A percentile compares a stretch with the other conserved stretches of the same genome.
Conservation (phyloP, 257 asterid species). For the Scutellaria minor region DNA sequence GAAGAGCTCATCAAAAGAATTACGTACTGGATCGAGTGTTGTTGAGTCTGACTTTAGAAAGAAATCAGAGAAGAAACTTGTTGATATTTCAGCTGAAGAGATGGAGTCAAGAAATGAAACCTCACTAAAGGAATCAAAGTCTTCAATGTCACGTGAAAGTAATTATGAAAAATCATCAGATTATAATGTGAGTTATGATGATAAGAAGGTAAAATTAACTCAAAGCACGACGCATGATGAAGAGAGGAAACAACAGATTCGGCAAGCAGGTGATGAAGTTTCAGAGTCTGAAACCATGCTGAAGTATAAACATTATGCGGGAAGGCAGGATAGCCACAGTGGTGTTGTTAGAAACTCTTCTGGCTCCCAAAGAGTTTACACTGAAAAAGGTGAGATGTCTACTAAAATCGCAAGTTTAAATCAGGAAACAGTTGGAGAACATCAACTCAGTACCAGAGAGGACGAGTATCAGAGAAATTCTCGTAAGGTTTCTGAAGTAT, state of each 20-base stretch:
- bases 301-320: conserved; percentile 63
- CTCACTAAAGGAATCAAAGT: conserved; percentile 42
- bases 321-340: conserved; percentile 39
- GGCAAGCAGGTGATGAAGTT: conserved; percentile 47
- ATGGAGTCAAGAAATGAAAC: conserved; percentile 48
- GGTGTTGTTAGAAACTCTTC: conserved; percentile 43
- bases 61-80: conserved; percentile 85
- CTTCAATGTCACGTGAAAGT: conserved; percentile 42
- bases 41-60: conserved; percentile 68
- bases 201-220: conserved; percentile 42
- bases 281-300: conserved; percentile 48
- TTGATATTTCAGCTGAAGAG: conserved; percentile 61
- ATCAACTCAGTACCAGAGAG: conserved; percentile 46
- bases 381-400: conserved; percentile 45
- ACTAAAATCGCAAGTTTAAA: conserved; percentile 44
- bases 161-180: conserved; percentile 45
- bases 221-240: conserved; percentile 43
- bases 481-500: conserved; percentile 43
- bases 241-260: conserved; percentile 42
- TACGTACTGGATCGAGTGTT: conserved; percentile 44
- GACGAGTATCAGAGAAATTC: conserved; percentile 53
- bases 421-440: conserved; percentile 47
- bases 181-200: conserved; percentile 48
- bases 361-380: conserved; percentile 43
- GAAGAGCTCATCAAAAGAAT: conserved; percentile 42